These are phyloP conservation scores for Mycena latifolia DNA, from an alignment of 768 basidiomycete species.

Conservation along the genomic window DNA sequence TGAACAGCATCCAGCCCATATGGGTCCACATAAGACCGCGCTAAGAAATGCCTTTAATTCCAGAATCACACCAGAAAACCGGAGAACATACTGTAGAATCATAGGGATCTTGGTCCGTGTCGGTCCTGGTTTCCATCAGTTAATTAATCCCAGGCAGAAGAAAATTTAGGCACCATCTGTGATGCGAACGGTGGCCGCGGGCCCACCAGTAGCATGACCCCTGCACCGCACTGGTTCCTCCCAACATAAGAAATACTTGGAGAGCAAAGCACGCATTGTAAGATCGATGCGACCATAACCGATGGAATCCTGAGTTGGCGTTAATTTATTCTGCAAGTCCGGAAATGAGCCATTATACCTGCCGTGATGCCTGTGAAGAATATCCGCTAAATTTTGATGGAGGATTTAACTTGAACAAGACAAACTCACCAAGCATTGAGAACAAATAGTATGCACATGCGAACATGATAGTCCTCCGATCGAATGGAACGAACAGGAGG, in stretches of 20 bases:
- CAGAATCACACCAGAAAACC: constrained; percentile 5
- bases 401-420: constrained; percentile 20
- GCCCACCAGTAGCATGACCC: constrained; percentile 93
- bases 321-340: constrained; percentile 6
- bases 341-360: constrained; percentile 41
- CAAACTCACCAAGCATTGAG: constrained; percentile 81
- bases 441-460: constrained; percentile 81
- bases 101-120: constrained; percentile 90
- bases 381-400: constrained; percentile 23
- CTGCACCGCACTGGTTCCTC: constrained; percentile 87
- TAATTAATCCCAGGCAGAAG: constrained; percentile 22
- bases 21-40: constrained; percentile 86
- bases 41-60: constrained; percentile 38
- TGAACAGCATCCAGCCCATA: constrained; percentile 88
- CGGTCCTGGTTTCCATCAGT: constrained; percentile 56
- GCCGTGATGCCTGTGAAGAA: constrained; percentile 61
- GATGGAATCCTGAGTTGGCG: constrained; percentile 73
- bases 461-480: constrained; percentile 70
- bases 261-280: constrained; percentile 83
- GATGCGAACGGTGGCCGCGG: constrained; percentile 85
- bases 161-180: constrained; percentile 61
- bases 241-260: constrained; percentile 76
- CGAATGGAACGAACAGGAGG: constrained; percentile 58
- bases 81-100: constrained; percentile 58
- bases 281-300: constrained; percentile 88